A percentile compares a stretch with the other conserved stretches of the same genome.
Conservation (phyloP, 805 yeast genomes). For the Yarrowia deformans region DNA sequence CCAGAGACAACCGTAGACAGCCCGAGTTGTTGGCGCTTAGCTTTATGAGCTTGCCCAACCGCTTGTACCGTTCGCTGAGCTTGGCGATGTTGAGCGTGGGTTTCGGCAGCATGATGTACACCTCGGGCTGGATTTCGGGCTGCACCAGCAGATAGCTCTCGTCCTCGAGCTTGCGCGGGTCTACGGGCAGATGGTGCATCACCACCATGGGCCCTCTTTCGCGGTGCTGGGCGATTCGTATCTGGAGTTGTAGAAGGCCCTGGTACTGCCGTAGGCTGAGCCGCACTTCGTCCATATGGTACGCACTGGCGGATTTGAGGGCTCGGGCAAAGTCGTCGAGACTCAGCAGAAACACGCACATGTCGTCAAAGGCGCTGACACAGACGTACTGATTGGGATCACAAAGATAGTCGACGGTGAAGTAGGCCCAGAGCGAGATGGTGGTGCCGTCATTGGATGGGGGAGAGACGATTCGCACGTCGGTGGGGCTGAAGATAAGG, state of each 20-base stretch:
- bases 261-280: slow-evolving; percentile 6
- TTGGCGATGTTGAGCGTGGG: slow-evolving; percentile 16
- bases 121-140: slow-evolving; percentile 11
- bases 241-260: slow-evolving; percentile 9
- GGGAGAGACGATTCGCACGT: slow-evolving; percentile 24
- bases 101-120: slow-evolving; percentile 25
- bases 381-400: slow-evolving; percentile 23
- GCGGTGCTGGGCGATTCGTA: slow-evolving; percentile 1
- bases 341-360: slow-evolving; percentile 28
- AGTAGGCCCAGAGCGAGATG: slow-evolving; percentile 16
- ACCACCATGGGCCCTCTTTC: slow-evolving; percentile 11
- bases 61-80: slow-evolving; percentile 28
- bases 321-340: slow-evolving; percentile 30
- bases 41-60: slow-evolving; percentile 1
- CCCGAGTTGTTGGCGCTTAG: slow-evolving; percentile 15
- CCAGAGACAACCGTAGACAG: background rate
- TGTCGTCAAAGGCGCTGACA: slow-evolving; percentile 12
- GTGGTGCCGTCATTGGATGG: slow-evolving; percentile 25
- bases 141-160: slow-evolving; percentile 12
- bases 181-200: slow-evolving; percentile 7
- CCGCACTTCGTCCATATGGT: slow-evolving; percentile 25
- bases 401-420: slow-evolving; percentile 12
- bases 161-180: slow-evolving; percentile 8
- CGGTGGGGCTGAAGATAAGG: slow-evolving; percentile 8
- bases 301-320: slow-evolving; percentile 19